Evolutionary conservation across 768 basidiomycete genomes (phyloP), one percentile per base, ranked within the genome.

Genomic region (Auricularia sp.): DNA sequence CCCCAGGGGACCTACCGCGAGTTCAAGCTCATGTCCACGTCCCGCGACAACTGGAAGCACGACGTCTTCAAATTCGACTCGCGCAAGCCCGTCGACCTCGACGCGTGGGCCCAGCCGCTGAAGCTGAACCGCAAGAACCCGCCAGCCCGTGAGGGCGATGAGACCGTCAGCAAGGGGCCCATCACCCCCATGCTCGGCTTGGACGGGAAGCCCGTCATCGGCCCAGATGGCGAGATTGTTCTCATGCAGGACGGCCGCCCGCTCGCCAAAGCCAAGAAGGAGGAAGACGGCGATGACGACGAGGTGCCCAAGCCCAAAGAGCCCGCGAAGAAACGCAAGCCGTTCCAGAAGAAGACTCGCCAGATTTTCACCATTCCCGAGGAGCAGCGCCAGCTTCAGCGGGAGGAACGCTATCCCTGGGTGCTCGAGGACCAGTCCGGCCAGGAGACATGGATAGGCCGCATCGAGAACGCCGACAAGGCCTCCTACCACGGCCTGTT

Each of bases 21-120:
- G 73, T 94, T 85, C 78, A 83, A 82, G 71, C 83, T 94, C 71
- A 82, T 91, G 74, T 90, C 90, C 6, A 88, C 88, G 35, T 83
- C 85, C 16, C 83, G 88, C 72, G 89, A 90, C 72, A 90, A 88
- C 34, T 93, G 91, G 90, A 91, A 89, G 72, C 91, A 92, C 81
- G 90, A 94, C 76, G 85, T 94, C 65, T 92, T 94, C 89, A 92
- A 92, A 75, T 92, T 95, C 73, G 86, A 90, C 74, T 85, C 86
- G 39, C 82, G 87, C 65, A 88, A 88, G 70, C 78, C 81, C 16
- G 77, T 91, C 64, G 90, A 93, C 72, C 80, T 92, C 63, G 79
- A 79, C 62, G 75, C 77, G 36, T 94, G 92, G 88, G 73, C 78
- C 37, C 77, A 78, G 65, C 93, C 93, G 14, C 86, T 94, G 71